Evolutionary conservation across 2,329 filamentous ascomycete genomes (phyloP).

Genomic region (Gaeumannomyces tritici): DNA sequence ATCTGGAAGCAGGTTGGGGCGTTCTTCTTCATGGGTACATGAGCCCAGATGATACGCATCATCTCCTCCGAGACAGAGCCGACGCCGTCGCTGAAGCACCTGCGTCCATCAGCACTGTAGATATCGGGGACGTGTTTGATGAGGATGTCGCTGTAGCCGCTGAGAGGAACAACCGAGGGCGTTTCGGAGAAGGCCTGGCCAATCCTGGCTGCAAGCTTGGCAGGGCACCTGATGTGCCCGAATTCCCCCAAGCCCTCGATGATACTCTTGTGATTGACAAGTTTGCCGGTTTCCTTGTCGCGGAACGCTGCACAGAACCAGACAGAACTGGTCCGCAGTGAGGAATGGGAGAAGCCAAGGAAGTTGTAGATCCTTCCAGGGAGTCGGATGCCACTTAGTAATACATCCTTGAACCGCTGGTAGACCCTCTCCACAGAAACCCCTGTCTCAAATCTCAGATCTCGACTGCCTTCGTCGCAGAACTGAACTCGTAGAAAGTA

Average conservation of each 20-base stretch:
- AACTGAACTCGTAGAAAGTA: conserved; percentile 65
- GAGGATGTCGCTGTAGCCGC: conserved; percentile 21
- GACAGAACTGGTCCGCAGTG: conserved; percentile 58
- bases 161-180: conserved; percentile 46
- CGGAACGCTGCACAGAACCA: conserved; percentile 50
- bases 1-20: conserved; percentile 65
- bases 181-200: conserved; percentile 69
- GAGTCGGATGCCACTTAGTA: conserved; percentile 51
- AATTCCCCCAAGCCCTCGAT: conserved; percentile 42
- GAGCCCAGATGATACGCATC: conserved; percentile 48
- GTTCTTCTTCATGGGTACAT: conserved; percentile 34
- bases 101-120: conserved; percentile 31
- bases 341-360: conserved; percentile 73
- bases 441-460: conserved; percentile 46
- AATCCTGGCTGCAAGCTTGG: conserved; percentile 49
- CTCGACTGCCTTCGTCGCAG: conserved; percentile 61
- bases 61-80: conserved; percentile 60
- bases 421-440: conserved; percentile 42
- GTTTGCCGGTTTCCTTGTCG: conserved; percentile 19
- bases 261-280: conserved; percentile 24
- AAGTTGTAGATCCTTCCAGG: conserved; percentile 56
- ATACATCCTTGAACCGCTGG: conserved; percentile 48
- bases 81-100: conserved; percentile 71
- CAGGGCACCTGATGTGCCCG: conserved; percentile 37
- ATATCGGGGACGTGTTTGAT: conserved; percentile 38